Percentiles rank a stretch among this genome's conserved stretches.
These are phyloP conservation scores for Hemisphaericaspora nanyangensis DNA, from an alignment of 805 yeast genomes.

Conservation along the genomic window DNA sequence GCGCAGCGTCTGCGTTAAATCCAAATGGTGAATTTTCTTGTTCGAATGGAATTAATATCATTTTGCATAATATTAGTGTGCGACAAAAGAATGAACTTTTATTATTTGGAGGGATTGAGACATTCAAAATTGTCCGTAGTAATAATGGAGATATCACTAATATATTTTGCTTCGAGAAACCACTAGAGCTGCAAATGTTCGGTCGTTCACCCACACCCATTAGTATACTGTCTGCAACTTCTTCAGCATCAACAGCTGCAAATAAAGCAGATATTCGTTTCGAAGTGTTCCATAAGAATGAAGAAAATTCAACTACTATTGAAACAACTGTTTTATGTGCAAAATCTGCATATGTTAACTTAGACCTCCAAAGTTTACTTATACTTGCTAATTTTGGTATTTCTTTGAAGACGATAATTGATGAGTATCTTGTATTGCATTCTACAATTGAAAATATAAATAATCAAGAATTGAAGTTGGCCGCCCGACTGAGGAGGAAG, in stretches of 20 bases:
- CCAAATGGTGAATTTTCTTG: conserved; percentile 39
- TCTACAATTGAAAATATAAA: conserved; percentile 6
- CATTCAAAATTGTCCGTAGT: conserved; percentile 21
- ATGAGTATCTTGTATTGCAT: conserved; percentile 14
- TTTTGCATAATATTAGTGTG: conserved; percentile 28
- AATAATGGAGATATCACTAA: conserved; percentile 14
- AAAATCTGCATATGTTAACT: conserved; percentile 29
- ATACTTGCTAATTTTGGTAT: conserved; percentile 23
- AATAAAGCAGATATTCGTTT: conserved; percentile 50
- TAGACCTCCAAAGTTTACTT: conserved; percentile 21
- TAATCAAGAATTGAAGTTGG: neutral
- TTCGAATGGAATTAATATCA: conserved; percentile 21
- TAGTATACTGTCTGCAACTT: conserved; percentile 6
- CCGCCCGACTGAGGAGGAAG: neutral
- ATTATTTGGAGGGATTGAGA: conserved; percentile 47
- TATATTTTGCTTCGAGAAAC: conserved; percentile 24
- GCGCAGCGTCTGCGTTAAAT: conserved; percentile 45
- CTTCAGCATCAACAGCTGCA: neutral
- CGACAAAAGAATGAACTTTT: conserved; percentile 41
- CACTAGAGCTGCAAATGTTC: neutral
- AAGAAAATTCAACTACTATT: conserved; percentile 6
- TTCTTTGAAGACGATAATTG: conserved; percentile 19
- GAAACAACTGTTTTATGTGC: conserved; percentile 43
- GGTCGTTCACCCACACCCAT: conserved; percentile 3
- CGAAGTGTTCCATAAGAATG: conserved; percentile 35